Percentiles rank a stretch among this genome's conserved stretches.
Evolutionary conservation across 2,329 filamentous ascomycete genomes (phyloP).

Genomic region (Hymenotorrendiella dingleyae): DNA sequence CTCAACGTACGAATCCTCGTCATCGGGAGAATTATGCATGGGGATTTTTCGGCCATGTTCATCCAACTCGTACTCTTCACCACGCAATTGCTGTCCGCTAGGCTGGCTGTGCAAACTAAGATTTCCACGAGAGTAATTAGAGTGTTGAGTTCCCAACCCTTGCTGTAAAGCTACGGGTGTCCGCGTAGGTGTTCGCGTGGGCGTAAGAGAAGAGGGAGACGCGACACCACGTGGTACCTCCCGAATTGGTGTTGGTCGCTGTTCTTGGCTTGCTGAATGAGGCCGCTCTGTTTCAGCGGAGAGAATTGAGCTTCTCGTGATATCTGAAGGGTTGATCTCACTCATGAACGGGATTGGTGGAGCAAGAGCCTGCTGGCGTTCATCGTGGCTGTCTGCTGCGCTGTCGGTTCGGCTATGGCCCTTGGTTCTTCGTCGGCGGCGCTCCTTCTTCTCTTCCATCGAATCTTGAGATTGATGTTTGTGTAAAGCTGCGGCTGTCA

Average conservation of each 20-base stretch:
- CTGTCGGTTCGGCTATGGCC: conserved; percentile 41
- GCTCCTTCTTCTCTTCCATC: conserved; percentile 41
- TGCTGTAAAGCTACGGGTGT: conserved; percentile 49
- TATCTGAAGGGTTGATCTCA: conserved; percentile 76
- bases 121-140: conserved; percentile 38
- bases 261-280: conserved; percentile 59
- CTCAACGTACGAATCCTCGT: conserved; percentile 22
- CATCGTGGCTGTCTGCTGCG: conserved; percentile 45
- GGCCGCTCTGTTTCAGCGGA: conserved; percentile 74
- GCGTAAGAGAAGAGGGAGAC: conserved; percentile 56
- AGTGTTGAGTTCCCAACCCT: conserved; percentile 61
- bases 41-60: conserved; percentile 30
- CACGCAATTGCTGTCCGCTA: conserved; percentile 39
- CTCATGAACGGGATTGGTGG: conserved; percentile 87
- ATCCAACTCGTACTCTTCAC: conserved; percentile 29
- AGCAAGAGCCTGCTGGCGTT: conserved; percentile 47
- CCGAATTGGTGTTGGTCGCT: conserved; percentile 46
- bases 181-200: conserved; percentile 60
- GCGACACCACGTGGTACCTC: conserved; percentile 56
- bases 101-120: conserved; percentile 39
- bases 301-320: conserved; percentile 81
- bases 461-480: conserved; percentile 60
- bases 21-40: conserved; percentile 20
- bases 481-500: conserved; percentile 57
- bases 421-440: conserved; percentile 35